These are phyloP conservation scores for Didymella lethalis DNA, from an alignment of 2,329 filamentous ascomycete species.

Conservation along the genomic window DNA sequence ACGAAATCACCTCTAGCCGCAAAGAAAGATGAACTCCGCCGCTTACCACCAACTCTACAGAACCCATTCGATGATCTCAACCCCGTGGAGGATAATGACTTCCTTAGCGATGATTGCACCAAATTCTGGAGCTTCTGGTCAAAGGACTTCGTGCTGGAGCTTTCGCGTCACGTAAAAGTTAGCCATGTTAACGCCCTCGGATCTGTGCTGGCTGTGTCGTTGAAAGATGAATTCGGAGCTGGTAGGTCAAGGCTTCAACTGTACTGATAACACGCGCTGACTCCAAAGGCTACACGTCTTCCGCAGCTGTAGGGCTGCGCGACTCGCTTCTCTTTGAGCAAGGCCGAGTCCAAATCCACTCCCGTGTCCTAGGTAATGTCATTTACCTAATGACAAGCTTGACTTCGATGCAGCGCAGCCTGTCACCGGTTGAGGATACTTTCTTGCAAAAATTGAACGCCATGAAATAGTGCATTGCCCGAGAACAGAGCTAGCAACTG, in stretches of 20 bases:
- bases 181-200: conserved; percentile 76
- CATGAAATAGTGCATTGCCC: neutral
- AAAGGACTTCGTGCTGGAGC: conserved; percentile 61
- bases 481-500: neutral
- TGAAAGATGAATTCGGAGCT: conserved; percentile 59
- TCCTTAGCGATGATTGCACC: too few relatives aligned
- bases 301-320: conserved; percentile 62
- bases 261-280: neutral
- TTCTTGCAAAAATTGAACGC: conserved; percentile 31
- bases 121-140: conserved; percentile 76
- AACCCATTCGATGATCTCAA: too few relatives aligned
- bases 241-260: conserved; percentile 44
- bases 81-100: neutral
- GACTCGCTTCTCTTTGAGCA: conserved; percentile 55
- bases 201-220: conserved; percentile 73
- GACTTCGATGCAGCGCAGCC: conserved; percentile 30
- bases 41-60: too few relatives aligned
- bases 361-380: conserved; percentile 67
- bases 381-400: conserved; percentile 67
- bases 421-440: conserved; percentile 31
- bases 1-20: neutral
- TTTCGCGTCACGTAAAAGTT: conserved; percentile 67
- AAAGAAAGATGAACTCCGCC: neutral
- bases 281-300: conserved; percentile 62
- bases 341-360: conserved; percentile 60